Conservation (phyloP, 768 basidiomycete genomes). For the Panaeolus papilionaceus region DNA sequence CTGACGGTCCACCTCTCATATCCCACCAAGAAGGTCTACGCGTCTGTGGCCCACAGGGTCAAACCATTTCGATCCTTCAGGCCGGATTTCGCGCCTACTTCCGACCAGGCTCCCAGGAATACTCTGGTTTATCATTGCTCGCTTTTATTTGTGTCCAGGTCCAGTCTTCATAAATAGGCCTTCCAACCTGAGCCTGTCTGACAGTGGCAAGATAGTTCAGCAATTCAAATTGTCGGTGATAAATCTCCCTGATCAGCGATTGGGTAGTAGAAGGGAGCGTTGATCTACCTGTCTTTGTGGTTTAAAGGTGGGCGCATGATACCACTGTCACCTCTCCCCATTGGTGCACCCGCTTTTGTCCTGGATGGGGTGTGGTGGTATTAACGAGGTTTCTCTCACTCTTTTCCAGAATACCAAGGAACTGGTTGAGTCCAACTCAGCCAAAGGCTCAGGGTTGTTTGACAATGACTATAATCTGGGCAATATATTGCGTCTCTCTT, state of each 20-base stretch:
- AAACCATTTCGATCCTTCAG: slow-evolving; percentile 9
- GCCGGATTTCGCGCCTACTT: slow-evolving; percentile 10
- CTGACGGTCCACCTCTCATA: slow-evolving; percentile 2
- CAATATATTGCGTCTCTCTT: slow-evolving; percentile 3
- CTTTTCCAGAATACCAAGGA: slow-evolving; percentile 11
- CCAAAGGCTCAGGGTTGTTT: neutral
- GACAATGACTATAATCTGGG: slow-evolving; percentile 7
- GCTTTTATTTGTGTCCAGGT: slow-evolving; percentile 12
- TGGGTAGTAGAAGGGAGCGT: neutral
- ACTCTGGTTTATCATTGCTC: slow-evolving; percentile 9
- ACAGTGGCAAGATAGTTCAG: slow-evolving; percentile 11
- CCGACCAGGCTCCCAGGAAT: slow-evolving; percentile 6
- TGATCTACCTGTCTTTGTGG: slow-evolving; percentile 4
- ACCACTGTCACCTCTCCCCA: slow-evolving; percentile 2
- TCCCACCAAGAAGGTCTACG: slow-evolving; percentile 7
- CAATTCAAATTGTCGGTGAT: slow-evolving; percentile 6
- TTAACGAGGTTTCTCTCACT: slow-evolving; percentile 3
- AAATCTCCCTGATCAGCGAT: slow-evolving; percentile 8
- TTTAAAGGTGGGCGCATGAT: slow-evolving; percentile 2
- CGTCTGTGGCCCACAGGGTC: neutral
- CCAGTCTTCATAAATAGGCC: neutral
- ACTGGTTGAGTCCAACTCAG: neutral
- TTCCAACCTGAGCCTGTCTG: slow-evolving; percentile 2
- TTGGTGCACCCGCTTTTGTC: neutral
- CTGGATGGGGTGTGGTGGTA: slow-evolving; percentile 1